Base-by-base conservation (phyloP, 1,284 basidiomycete species). In the Cystobasidium pallidum region DNA sequence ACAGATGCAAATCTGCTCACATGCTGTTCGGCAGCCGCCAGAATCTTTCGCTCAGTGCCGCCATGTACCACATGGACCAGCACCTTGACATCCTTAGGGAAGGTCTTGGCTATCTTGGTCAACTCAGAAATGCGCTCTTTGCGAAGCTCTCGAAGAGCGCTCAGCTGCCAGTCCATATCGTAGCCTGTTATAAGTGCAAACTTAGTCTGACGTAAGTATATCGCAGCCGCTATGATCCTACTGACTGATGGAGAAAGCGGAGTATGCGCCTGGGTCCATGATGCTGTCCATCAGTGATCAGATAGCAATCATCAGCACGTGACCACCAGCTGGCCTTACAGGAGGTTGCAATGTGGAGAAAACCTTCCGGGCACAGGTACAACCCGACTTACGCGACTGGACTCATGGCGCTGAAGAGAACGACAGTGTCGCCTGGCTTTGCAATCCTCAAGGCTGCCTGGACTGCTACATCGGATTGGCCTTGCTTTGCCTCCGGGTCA, bases 61-160 rank as follows among this genome's bases (percentile, higher is more conserved):
- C 67, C 67, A 26, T 70, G 67, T 21, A 70, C 67, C 13, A 55
- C 67, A 15, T 70, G 67, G 28, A 70, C 43, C 11, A 70, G 67
- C 6, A 70, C 43, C 30, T 55, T 49, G 21, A 70, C 67, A 41
- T 55, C 67, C 24, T 61, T 51, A 15, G 67, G 58, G 34, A 70
- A 63, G 43, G 41, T 52, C 32, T 61, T 62, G 58, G 67, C 57
- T 32, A 70, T 47, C 21, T 21, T n/a, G 26, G 34, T 63, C n/a
- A 70, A 49, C 21, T 62, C 45, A 15, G 58, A 19, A 47, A 70
- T 52, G 41, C 58, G 67, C 30, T 13, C 54, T 30, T 61, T 45
- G 26, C 67, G 57, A 3, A 63, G 17, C 17, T 70, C 34, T 3
- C 67, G 58, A 6, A 70, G 49, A 15, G 57, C 24, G 36, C 63